Evolutionary conservation across 2,329 filamentous ascomycete genomes (phyloP).

Genomic region (Fusarium secorum): DNA sequence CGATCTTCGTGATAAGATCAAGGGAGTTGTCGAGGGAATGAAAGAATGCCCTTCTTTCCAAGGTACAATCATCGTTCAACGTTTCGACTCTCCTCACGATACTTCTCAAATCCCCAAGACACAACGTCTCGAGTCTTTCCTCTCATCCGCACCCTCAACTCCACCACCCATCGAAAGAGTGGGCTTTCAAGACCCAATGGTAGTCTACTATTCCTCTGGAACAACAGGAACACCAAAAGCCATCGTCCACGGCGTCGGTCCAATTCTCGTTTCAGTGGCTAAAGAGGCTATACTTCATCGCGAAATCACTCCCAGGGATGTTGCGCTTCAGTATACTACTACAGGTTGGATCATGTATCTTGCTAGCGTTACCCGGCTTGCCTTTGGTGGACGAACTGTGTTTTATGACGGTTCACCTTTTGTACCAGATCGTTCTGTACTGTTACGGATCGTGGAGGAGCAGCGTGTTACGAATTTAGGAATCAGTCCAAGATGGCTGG

Average conservation of each 20-base stretch:
- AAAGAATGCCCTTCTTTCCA: constrained; percentile 66
- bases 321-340: constrained; percentile 66
- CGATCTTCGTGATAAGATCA: constrained; percentile 77
- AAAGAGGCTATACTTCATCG: constrained; percentile 69
- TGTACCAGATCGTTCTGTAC: constrained; percentile 69
- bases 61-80: constrained; percentile 69
- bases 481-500: constrained; percentile 78
- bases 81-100: constrained; percentile 69
- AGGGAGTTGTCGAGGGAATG: constrained; percentile 73
- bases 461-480: constrained; percentile 77
- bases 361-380: constrained; percentile 63
- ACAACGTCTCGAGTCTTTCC: constrained; percentile 56
- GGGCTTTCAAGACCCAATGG: constrained; percentile 76
- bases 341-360: constrained; percentile 94
- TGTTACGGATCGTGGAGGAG: constrained; percentile 68
- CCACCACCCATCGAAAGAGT: constrained; percentile 66
- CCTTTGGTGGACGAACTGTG: constrained; percentile 67
- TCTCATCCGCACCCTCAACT: constrained; percentile 45
- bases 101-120: constrained; percentile 60
- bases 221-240: constrained; percentile 87
- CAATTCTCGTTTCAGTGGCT: constrained; percentile 60
- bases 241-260: constrained; percentile 80
- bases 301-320: constrained; percentile 48
- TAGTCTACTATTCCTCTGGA: constrained; percentile 81
- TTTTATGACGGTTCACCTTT: constrained; percentile 89